Conservation (phyloP, 108 stramenopile species). For the Fragilaria radians region DNA sequence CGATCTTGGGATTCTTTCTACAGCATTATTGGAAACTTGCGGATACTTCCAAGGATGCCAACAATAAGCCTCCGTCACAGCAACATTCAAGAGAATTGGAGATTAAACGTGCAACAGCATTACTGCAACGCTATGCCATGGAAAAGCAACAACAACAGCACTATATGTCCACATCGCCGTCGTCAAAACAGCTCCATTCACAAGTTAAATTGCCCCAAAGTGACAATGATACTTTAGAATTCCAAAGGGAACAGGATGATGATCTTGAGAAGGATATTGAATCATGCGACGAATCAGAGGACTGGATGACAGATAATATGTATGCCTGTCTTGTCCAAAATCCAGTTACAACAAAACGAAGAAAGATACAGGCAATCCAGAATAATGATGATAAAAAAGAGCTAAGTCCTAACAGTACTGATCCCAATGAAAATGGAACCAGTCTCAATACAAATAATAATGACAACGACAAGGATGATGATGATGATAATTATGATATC, state of each 20-base stretch:
- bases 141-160: not conserved
- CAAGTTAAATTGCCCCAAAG: not conserved
- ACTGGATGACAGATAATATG: not conserved
- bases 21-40: slow-evolving; percentile 56
- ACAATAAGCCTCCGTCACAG: slow-evolving; percentile 1
- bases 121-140: slow-evolving; percentile 11
- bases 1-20: slow-evolving; percentile 58
- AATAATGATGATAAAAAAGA: not conserved
- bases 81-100: not conserved
- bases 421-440: slow-evolving; percentile 1
- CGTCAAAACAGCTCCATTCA: not conserved
- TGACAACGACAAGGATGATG: not conserved
- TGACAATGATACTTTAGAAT: not conserved
- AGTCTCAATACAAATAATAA: slow-evolving; percentile 6
- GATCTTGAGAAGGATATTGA: slow-evolving; percentile 18
- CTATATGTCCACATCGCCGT: not conserved
- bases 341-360: not conserved
- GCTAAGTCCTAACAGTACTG: slow-evolving; percentile 3
- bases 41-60: slow-evolving; percentile 3
- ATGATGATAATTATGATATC: not conserved
- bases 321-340: not conserved
- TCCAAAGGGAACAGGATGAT: not conserved
- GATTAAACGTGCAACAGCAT: not conserved
- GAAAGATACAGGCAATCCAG: not conserved
- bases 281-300: not conserved